Evolutionary conservation across 169 alveolate species (phyloP).

Genomic region (Eimeria praecox): DNA sequence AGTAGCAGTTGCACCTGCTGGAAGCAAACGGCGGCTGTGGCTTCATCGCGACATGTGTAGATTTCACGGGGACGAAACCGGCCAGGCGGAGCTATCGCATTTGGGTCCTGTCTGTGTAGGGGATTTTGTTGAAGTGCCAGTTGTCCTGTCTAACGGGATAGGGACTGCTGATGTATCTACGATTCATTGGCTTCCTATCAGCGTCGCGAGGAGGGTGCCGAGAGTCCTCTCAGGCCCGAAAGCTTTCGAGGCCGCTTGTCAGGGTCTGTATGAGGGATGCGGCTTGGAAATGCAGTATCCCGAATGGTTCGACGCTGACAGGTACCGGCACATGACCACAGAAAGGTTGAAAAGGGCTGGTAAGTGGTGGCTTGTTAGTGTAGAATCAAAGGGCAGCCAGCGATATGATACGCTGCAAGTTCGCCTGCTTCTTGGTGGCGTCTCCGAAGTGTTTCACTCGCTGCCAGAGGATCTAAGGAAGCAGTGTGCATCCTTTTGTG

Average conservation of each 20-base stretch:
- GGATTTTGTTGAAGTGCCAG: conserved; percentile 85
- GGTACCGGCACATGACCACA: conserved; percentile 63
- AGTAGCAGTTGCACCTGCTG: conserved; percentile 61
- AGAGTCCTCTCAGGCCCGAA: conserved; percentile 31
- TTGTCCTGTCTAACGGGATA: conserved; percentile 78
- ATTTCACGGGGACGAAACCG: conserved; percentile 84
- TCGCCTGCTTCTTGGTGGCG: background rate
- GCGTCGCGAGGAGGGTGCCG: background rate
- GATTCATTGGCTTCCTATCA: conserved; percentile 82
- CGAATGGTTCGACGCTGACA: conserved; percentile 76
- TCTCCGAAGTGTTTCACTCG: background rate
- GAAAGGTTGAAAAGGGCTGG: conserved; percentile 71
- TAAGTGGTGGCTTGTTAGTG: background rate
- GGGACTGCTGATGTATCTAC: conserved; percentile 79
- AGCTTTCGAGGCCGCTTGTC: conserved; percentile 39
- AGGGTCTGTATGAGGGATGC: conserved; percentile 57
- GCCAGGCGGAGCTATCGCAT: conserved; percentile 81
- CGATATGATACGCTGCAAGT: background rate
- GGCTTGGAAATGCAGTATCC: conserved; percentile 19
- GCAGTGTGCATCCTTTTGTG: background rate
- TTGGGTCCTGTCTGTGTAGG: conserved; percentile 84
- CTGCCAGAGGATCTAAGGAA: background rate
- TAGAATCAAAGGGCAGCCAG: background rate
- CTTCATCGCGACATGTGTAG: conserved; percentile 84
- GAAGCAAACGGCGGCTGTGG: conserved; percentile 81